phyloP scores from a whole-genome alignment of 768 basidiomycete genomes.

The Mycena pura region DNA sequence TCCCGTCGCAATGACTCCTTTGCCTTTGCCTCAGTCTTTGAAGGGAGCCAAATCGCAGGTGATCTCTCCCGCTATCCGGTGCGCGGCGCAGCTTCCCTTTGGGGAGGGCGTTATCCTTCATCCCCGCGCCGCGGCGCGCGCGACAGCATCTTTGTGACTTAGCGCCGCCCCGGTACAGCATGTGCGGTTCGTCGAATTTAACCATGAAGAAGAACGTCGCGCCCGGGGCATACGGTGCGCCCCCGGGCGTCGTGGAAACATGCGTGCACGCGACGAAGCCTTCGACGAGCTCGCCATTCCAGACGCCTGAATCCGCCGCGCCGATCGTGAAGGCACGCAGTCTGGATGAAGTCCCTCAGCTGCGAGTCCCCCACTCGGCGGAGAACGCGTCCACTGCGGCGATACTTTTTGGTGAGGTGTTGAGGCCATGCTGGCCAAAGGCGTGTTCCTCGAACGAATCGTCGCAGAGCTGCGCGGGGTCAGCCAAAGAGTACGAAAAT shows the following conservation, averaged over 20 bases:
- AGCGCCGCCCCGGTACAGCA: constrained; percentile 98
- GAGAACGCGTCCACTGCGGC: constrained; percentile 79
- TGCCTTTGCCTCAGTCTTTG: constrained; percentile 65
- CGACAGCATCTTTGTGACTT: constrained; percentile 80
- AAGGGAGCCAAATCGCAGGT: constrained; percentile 64
- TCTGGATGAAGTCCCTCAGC: constrained; percentile 88
- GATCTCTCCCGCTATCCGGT: constrained; percentile 87
- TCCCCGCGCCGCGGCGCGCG: constrained; percentile 24
- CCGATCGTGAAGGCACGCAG: constrained; percentile 74
- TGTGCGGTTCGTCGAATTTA: constrained; percentile 98
- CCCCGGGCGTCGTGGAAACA: constrained; percentile 44
- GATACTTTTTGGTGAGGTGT: constrained; percentile 71
- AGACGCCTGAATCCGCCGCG: constrained; percentile 65
- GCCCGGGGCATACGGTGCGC: constrained; percentile 75
- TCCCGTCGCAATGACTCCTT: constrained; percentile 87
- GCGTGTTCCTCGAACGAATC: constrained; percentile 98
- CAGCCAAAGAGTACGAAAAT: neutral
- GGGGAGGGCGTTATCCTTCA: constrained; percentile 50
- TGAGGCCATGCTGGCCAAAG: constrained; percentile 89
- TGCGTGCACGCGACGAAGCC: constrained; percentile 81
- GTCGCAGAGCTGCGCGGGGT: constrained; percentile 84
- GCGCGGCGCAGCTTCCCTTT: constrained; percentile 72
- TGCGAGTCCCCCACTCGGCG: constrained; percentile 88
- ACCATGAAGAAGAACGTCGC: constrained; percentile 98
- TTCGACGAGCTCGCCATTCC: constrained; percentile 71